Evolutionary conservation across 306 rosid species (phyloP), one percentile per base, ranked within the genome.

Genomic region (Cicer yamashitae): DNA sequence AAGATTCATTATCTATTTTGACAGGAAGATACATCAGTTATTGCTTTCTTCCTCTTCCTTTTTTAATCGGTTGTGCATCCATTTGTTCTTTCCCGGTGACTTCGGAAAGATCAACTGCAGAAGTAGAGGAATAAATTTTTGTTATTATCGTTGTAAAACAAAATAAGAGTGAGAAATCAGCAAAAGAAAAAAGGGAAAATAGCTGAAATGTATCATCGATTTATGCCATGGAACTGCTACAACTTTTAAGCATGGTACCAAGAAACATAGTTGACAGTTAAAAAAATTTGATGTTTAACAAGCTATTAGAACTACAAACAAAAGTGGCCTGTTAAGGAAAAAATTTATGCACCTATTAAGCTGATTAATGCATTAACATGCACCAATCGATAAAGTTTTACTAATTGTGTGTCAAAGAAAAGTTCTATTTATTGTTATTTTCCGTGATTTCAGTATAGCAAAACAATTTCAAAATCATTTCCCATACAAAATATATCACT

Each of bases 31-130:
- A 67, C 67, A 63, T 13, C 61, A 67, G 74, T 80, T 80, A 90
- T 83, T 89, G 93, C 74, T 91, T 94, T 75, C 97, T 84, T 68
- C 97, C 96, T 79, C 97, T 87, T 71, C 98, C 93, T 80, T 88
- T 91, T 87, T 89, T 90, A 83, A 84, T 62, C 13, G 90, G 87
- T 65, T 85, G 97, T 76, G 91, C 86, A 51, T 90, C 93, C 47
- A 59, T 67, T 79, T 86, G 96, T 71, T 91, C 98, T 75, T 89
- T 94, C 64, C 96, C 98, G 1, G 91, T 59, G 76, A 91, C 96
- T 79, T 94, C 97, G 20, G 91, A 76, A 38, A 81, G 79, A 78
- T 91, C 92, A 84, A 82, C 96, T 87, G 88, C 80, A 82, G 78
- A 83, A 59, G 41, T 58, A 34, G 41, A 69, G 47, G 45, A 48